phyloP scores from a whole-genome alignment of 768 basidiomycete species.

The Leccinum rimulosum region DNA sequence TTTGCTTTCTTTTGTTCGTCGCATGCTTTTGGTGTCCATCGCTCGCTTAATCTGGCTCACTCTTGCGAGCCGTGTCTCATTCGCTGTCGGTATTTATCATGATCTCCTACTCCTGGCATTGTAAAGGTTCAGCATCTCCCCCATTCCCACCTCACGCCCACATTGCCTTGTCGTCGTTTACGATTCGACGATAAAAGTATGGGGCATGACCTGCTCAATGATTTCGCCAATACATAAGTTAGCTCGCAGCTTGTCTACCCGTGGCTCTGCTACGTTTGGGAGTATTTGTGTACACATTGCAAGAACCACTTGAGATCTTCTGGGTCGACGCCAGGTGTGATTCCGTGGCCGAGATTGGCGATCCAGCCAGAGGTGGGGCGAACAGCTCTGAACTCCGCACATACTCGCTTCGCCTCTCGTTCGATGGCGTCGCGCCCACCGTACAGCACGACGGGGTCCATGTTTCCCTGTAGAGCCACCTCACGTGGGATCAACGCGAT shows the following conservation, averaged over 20 bases:
- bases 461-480: slow-evolving; percentile 85
- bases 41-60: slow-evolving; percentile 7
- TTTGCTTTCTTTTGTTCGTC: slow-evolving; percentile 15
- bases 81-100: slow-evolving; percentile 29
- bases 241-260: background rate
- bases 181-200: slow-evolving; percentile 9
- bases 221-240: background rate
- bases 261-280: slow-evolving; percentile 29
- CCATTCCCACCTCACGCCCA: slow-evolving; percentile 12
- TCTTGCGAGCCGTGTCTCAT: slow-evolving; percentile 3
- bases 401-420: slow-evolving; percentile 78
- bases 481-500: slow-evolving; percentile 57
- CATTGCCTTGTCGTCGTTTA: slow-evolving; percentile 13
- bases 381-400: slow-evolving; percentile 60
- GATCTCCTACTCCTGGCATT: slow-evolving; percentile 25
- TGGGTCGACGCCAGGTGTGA: slow-evolving; percentile 93
- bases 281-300: slow-evolving; percentile 85
- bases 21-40: background rate
- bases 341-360: slow-evolving; percentile 95
- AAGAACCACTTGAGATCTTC: slow-evolving; percentile 92
- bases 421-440: slow-evolving; percentile 88
- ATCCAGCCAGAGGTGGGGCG: slow-evolving; percentile 79
- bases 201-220: slow-evolving; percentile 5
- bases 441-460: slow-evolving; percentile 86
- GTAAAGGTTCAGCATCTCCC: slow-evolving; percentile 28